phyloP scores from a whole-genome alignment of 2,329 filamentous ascomycete genomes.

The Myriosclerotinia curreyana region DNA sequence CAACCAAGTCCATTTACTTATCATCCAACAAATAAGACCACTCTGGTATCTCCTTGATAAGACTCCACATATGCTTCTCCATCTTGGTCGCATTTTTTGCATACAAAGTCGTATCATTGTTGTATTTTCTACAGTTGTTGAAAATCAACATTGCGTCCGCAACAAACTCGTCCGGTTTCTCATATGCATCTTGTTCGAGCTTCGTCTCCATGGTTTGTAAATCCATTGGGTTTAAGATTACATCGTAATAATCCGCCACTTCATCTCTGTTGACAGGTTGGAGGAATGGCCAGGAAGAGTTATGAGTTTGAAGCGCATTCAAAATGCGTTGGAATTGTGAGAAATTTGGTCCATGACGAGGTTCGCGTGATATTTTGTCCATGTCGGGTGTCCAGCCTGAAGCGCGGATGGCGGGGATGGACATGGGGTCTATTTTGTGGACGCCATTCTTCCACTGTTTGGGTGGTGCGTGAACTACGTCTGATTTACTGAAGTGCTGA shows the following conservation, averaged over 20 bases:
- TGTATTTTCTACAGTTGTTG: conserved; percentile 93
- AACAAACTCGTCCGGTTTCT: conserved; percentile 88
- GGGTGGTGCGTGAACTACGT: conserved; percentile 82
- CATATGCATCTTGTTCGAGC: conserved; percentile 89
- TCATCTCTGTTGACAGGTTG: conserved; percentile 93
- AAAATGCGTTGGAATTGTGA: conserved; percentile 89
- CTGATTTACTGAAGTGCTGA: conserved; percentile 81
- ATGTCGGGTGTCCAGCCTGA: conserved; percentile 97
- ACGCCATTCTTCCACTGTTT: conserved; percentile 79
- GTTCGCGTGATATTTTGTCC: conserved; percentile 93
- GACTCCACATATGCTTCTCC: conserved; percentile 92
- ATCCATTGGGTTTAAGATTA: conserved; percentile 98
- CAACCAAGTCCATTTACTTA: not conserved
- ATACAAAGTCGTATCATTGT: conserved; percentile 92
- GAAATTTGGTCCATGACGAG: conserved; percentile 93
- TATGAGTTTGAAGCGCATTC: conserved; percentile 93
- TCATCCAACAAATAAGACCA: conserved; percentile 60
- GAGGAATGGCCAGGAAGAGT: conserved; percentile 90
- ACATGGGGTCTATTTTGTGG: conserved; percentile 75
- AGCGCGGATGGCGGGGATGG: conserved; percentile 82
- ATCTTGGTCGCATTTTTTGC: conserved; percentile 92
- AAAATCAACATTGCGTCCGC: conserved; percentile 86
- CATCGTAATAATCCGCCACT: conserved; percentile 97
- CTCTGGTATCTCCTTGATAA: conserved; percentile 87
- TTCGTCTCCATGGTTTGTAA: conserved; percentile 93